Percentiles rank a stretch among this genome's conserved stretches.
phyloP scores from a whole-genome alignment of 2,329 filamentous ascomycete species.

The Didymella keratinophila region DNA sequence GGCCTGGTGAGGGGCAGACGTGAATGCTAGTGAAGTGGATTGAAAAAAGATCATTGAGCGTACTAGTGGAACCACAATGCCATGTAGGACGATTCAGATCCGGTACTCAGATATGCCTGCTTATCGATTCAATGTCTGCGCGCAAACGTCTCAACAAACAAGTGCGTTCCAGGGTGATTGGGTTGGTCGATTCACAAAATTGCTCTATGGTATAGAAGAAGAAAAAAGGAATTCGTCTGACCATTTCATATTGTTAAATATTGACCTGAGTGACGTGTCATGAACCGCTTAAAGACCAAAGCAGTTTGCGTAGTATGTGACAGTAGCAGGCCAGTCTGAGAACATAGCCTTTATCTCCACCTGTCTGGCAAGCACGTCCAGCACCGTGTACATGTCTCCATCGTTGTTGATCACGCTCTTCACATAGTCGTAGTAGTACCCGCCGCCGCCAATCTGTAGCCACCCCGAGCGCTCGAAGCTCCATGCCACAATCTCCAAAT shows the following conservation, averaged over 20 bases:
- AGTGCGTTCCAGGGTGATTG: too few species aligned
- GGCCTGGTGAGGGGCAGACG: slow-evolving; percentile 18
- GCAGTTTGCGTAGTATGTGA: slow-evolving; percentile 77
- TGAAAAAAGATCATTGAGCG: not conserved
- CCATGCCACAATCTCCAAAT: slow-evolving; percentile 73
- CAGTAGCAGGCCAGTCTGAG: slow-evolving; percentile 73
- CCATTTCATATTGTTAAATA: not conserved
- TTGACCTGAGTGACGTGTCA: not conserved
- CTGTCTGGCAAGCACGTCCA: slow-evolving; percentile 69
- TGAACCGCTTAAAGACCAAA: slow-evolving; percentile 54
- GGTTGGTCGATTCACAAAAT: not conserved
- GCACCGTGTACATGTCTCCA: slow-evolving; percentile 69
- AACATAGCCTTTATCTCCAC: slow-evolving; percentile 70
- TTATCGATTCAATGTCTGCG: not conserved
- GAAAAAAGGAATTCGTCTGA: not conserved
- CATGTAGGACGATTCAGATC: not conserved
- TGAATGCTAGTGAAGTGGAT: not conserved
- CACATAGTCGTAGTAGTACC: slow-evolving; percentile 53
- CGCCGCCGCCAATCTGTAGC: slow-evolving; percentile 58
- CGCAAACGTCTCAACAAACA: not conserved
- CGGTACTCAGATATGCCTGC: not conserved
- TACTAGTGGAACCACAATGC: not conserved
- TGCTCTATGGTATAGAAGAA: not conserved
- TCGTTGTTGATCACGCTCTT: slow-evolving; percentile 65
- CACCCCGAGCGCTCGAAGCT: slow-evolving; percentile 72